phyloP scores from a whole-genome alignment of 2,329 filamentous ascomycete genomes.

The Monosporascus sp. region DNA sequence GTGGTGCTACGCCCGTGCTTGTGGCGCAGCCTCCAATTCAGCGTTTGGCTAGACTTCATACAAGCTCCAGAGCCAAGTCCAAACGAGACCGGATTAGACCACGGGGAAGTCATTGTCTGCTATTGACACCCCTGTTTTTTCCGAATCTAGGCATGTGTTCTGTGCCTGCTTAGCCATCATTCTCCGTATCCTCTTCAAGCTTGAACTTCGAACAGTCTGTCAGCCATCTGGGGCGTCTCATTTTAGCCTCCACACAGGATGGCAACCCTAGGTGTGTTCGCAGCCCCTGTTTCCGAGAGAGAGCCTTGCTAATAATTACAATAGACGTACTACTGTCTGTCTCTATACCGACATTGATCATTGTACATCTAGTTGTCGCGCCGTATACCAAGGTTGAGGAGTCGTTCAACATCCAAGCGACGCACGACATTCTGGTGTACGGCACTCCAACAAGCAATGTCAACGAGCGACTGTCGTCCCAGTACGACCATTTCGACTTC shows the following conservation, averaged over 20 bases:
- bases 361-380: conserved; percentile 66
- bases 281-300: background rate
- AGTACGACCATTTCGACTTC: conserved; percentile 88
- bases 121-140: background rate
- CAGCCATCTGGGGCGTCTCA: background rate
- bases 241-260: conserved; percentile 8
- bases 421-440: conserved; percentile 82
- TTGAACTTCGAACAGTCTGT: background rate
- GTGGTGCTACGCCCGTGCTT: too few species aligned
- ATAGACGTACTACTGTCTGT: conserved; percentile 47
- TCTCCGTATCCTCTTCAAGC: too few species aligned
- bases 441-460: conserved; percentile 62
- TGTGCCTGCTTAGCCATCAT: background rate
- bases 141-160: too few species aligned
- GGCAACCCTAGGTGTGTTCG: conserved; percentile 19
- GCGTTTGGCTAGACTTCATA: background rate
- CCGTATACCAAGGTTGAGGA: conserved; percentile 98
- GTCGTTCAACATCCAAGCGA: conserved; percentile 94
- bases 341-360: conserved; percentile 57
- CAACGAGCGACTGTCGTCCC: conserved; percentile 46
- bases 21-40: background rate
- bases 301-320: conserved; percentile 1
- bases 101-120: background rate
- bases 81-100: background rate
- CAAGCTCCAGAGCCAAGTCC: background rate